A percentile compares a stretch with the other conserved stretches of the same genome.
phyloP scores from a whole-genome alignment of 2,329 filamentous ascomycete species.

The Cordyceps javanica region DNA sequence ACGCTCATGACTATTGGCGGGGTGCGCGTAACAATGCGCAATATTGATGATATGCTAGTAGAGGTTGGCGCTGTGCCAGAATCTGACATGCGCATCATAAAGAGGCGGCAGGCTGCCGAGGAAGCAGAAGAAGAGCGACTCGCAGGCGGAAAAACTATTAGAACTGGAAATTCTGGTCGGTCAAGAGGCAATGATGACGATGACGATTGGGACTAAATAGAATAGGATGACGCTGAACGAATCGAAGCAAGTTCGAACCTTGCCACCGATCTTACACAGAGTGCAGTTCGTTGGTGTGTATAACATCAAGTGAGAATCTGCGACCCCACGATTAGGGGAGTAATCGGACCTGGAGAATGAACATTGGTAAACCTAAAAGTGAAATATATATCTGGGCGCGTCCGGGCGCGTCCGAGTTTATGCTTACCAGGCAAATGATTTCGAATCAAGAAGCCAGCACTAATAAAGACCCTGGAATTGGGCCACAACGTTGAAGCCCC shows the following conservation, averaged over 20 bases:
- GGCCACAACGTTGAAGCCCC: background rate
- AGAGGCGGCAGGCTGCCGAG: slow-evolving; percentile 52
- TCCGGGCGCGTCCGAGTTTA: background rate
- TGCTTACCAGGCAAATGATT: background rate
- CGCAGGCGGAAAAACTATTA: slow-evolving; percentile 39
- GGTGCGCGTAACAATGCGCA: slow-evolving; percentile 59
- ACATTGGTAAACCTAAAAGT: background rate
- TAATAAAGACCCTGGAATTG: background rate
- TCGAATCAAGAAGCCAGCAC: background rate
- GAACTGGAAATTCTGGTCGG: slow-evolving; percentile 42
- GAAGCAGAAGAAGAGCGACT: slow-evolving; percentile 55
- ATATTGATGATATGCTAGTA: slow-evolving; percentile 76
- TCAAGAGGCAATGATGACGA: slow-evolving; percentile 42
- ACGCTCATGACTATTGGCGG: slow-evolving; percentile 77
- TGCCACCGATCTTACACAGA: background rate
- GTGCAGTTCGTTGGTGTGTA: background rate
- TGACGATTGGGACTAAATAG: slow-evolving; percentile 53
- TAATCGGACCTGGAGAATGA: no score
- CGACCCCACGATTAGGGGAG: background rate
- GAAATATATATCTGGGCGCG: background rate
- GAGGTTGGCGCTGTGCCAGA: slow-evolving; percentile 74
- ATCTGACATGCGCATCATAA: slow-evolving; percentile 70
- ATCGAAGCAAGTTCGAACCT: background rate
- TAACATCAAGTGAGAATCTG: background rate
- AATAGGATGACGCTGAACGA: background rate